phyloP scores from a whole-genome alignment of 2,329 filamentous ascomycete species.

The Cadophora malorum region DNA sequence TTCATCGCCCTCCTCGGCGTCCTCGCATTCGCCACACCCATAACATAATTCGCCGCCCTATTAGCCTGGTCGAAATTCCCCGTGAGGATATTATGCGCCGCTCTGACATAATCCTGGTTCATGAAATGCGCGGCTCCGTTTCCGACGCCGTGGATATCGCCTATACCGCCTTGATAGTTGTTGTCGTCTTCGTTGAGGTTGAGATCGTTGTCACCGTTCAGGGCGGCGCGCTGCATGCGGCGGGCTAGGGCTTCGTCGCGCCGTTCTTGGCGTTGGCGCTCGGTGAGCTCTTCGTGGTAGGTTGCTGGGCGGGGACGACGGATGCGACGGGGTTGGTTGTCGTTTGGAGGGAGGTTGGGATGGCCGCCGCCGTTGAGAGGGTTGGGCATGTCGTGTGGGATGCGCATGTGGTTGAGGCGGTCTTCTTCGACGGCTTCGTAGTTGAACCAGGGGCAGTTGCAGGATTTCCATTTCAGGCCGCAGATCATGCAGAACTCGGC shows the following conservation, averaged over 20 bases:
- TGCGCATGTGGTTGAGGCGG: conserved; percentile 58
- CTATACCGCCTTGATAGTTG: conserved; percentile 54
- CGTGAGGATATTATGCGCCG: conserved; percentile 46
- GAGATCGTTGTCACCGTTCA: conserved; percentile 28
- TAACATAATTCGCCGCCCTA: conserved; percentile 45
- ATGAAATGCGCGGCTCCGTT: conserved; percentile 64
- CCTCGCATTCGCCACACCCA: conserved; percentile 39
- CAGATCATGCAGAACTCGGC: conserved; percentile 91
- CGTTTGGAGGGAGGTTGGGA: conserved; percentile 34
- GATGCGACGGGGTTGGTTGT: conserved; percentile 46
- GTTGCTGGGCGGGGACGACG: conserved; percentile 37
- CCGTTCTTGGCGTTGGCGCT: conserved; percentile 52
- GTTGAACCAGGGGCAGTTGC: conserved; percentile 83
- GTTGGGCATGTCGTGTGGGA: conserved; percentile 45
- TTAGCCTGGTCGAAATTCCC: conserved; percentile 45
- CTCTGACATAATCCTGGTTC: conserved; percentile 62
- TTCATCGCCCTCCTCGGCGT: conserved; percentile 34
- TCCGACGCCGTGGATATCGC: conserved; percentile 51
- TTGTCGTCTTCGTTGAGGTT: conserved; percentile 27
- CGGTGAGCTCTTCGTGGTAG: conserved; percentile 47
- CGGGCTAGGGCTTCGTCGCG: conserved; percentile 57
- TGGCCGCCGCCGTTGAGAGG: conserved; percentile 5
- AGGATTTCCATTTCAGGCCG: conserved; percentile 81
- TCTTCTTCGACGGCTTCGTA: conserved; percentile 62
- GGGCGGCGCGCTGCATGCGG: conserved; percentile 54